phyloP scores from a whole-genome alignment of 2,329 filamentous ascomycete species.

The Ophiocordyceps camponoti-floridani region DNA sequence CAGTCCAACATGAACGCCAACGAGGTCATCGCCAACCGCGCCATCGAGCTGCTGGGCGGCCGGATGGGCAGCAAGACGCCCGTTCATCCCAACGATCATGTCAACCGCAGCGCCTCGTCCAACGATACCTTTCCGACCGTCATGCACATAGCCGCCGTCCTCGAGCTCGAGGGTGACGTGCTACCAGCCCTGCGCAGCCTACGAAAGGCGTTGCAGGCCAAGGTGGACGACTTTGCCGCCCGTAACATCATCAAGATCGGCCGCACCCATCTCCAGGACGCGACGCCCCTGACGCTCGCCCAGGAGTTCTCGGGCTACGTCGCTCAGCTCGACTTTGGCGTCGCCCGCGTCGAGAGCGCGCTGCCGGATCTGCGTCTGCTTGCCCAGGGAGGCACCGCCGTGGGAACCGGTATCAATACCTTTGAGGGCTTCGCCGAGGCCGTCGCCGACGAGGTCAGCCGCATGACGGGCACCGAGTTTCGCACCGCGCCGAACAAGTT shows the following conservation, averaged over 20 bases:
- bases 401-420: slow-evolving; percentile 95
- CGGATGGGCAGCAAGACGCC: slow-evolving; percentile 94
- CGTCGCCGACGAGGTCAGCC: slow-evolving; percentile 77
- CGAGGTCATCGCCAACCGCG: slow-evolving; percentile 98
- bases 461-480: slow-evolving; percentile 86
- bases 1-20: slow-evolving; percentile 99
- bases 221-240: slow-evolving; percentile 71
- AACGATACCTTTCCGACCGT: slow-evolving; percentile 99
- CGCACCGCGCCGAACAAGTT: slow-evolving; percentile 98
- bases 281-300: slow-evolving; percentile 83
- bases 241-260: slow-evolving; percentile 97
- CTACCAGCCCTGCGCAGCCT: slow-evolving; percentile 70
- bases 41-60: slow-evolving; percentile 92
- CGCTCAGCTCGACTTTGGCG: slow-evolving; percentile 78
- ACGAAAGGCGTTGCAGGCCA: slow-evolving; percentile 67
- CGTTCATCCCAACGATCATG: slow-evolving; percentile 97
- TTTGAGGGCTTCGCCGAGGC: slow-evolving; percentile 90
- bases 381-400: slow-evolving; percentile 89
- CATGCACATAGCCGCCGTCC: slow-evolving; percentile 96
- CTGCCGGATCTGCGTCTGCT: slow-evolving; percentile 74
- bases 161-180: slow-evolving; percentile 77
- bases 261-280: slow-evolving; percentile 91
- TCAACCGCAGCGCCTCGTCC: slow-evolving; percentile 97
- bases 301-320: slow-evolving; percentile 98
- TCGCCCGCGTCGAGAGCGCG: slow-evolving; percentile 67